phyloP scores from a whole-genome alignment of 371 early-diverging fungal species.

The Funneliformis caledonium region DNA sequence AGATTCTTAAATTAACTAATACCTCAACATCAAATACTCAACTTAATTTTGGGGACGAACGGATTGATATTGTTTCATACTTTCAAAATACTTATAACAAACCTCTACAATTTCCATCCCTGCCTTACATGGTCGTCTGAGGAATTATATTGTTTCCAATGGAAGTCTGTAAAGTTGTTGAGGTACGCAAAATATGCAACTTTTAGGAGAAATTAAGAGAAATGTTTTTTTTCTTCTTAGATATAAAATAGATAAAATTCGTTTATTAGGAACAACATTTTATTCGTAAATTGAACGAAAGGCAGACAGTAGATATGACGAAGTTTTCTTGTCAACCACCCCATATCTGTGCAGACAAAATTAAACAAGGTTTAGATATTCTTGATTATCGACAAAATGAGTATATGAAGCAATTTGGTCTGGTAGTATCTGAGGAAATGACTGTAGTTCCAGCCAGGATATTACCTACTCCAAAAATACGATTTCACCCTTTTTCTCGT shows the following conservation, averaged over 20 bases:
- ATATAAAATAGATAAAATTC: too few relatives aligned
- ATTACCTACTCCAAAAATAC: conserved; percentile 75
- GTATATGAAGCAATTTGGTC: conserved; percentile 63
- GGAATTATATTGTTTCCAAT: conserved; percentile 72
- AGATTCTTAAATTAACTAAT: conserved; percentile 65
- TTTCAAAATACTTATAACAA: conserved; percentile 69
- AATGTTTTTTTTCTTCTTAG: too few relatives aligned
- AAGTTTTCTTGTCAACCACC: conserved; percentile 83
- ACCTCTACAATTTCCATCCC: conserved; percentile 70
- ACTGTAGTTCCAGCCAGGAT: conserved; percentile 66
- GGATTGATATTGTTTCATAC: conserved; percentile 73
- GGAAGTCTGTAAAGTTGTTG: conserved; percentile 81
- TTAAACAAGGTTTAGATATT: conserved; percentile 54
- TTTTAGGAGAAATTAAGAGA: background rate
- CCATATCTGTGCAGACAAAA: conserved; percentile 60
- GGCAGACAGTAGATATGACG: conserved; percentile 90
- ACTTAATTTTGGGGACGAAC: conserved; percentile 58
- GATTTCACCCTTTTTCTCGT: conserved; percentile 61
- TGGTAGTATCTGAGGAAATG: conserved; percentile 66
- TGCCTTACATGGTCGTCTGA: conserved; percentile 79
- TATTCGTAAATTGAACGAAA: conserved; percentile 74
- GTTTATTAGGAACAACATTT: conserved; percentile 67
- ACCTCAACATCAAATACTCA: conserved; percentile 65
- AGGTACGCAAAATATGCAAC: background rate
- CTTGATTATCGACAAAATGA: conserved; percentile 57